Base-by-base conservation (phyloP, 2,329 filamentous ascomycete genomes). In the Colletotrichum sp. region DNA sequence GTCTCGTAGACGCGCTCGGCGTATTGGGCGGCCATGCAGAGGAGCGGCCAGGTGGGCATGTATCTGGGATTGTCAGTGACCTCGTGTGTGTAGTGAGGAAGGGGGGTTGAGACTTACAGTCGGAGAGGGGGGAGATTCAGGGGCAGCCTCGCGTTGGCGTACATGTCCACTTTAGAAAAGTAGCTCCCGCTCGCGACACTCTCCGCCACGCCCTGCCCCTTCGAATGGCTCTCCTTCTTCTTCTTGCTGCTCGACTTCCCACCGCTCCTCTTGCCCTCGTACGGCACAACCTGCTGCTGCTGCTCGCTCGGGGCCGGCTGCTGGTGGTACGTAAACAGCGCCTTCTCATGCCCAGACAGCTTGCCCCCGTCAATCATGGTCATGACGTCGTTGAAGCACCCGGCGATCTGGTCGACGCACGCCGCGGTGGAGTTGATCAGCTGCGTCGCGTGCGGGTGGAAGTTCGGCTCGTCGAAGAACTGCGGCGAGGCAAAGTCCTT, bases 21-120 rank as follows among this genome's bases (percentile, higher is more conserved):
- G 82, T 95, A 96, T 77, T 93, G 91, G 1, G 95, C 95, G 4
- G 95, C 95, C 12, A 96, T 89, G 80, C 93, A 95, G 59, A 98
- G 87, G 7, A 98, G 89, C 2, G 93, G 94, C 84, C 94, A 98
- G 0, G 94, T 95, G 0, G 94, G 88, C 57, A 95, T 91, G 81
- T 95, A 94, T 59, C 92, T 94, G 69, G 18, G 73, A 12, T n/a
- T 8, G 71, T 82, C 59, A 84, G 82, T 28, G 1, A 13, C 49
- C 16, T 10, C 36, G 8, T 59, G 28, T 28, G 26, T 26, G 26
- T 26, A 26, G 26, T 26, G 26, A 26, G 26, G 26, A 26, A 26
- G 26, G 26, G 4, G 18, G 5, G 24, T 9, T 12, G 15, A 8
- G 63, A 84, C 90, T 80, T 87, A 94, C 89, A 96, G 86, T 80